These are phyloP conservation scores for Trametes sp. DNA, from an alignment of 1,284 basidiomycete genomes.

Conservation along the genomic window DNA sequence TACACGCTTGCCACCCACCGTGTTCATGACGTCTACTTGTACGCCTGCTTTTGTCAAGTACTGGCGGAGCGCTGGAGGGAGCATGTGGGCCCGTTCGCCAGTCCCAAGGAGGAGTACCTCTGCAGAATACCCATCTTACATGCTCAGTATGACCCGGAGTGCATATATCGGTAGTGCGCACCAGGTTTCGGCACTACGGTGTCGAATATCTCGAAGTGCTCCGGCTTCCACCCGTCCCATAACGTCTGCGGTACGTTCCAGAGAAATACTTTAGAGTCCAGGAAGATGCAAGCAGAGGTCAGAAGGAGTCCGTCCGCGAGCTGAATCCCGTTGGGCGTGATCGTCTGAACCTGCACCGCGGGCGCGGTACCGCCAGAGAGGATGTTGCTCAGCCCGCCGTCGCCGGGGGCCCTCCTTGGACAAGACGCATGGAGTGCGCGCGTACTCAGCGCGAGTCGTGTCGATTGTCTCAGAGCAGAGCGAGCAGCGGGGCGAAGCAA, in stretches of 20 bases:
- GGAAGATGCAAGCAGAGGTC: conserved; percentile 80
- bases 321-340: conserved; percentile 66
- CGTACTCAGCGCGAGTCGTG: conserved; percentile 1
- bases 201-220: conserved; percentile 84
- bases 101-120: conserved; percentile 94
- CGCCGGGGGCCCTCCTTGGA: conserved; percentile 20
- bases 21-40: conserved; percentile 94
- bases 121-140: conserved; percentile 40
- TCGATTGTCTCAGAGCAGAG: conserved; percentile 19
- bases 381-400: conserved; percentile 65
- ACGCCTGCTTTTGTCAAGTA: conserved; percentile 85
- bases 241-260: conserved; percentile 83
- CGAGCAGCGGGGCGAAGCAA: conserved; percentile 24
- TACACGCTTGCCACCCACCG: conserved; percentile 61
- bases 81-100: conserved; percentile 74
- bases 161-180: conserved; percentile 49
- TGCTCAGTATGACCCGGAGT: neutral
- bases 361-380: conserved; percentile 74
- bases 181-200: conserved; percentile 86
- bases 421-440: conserved; percentile 20
- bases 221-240: conserved; percentile 74
- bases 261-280: conserved; percentile 87
- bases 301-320: conserved; percentile 81
- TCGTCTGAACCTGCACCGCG: conserved; percentile 72
- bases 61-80: conserved; percentile 72